Conservation (phyloP, 1,139 yeast species). For the Taphrina communis region DNA sequence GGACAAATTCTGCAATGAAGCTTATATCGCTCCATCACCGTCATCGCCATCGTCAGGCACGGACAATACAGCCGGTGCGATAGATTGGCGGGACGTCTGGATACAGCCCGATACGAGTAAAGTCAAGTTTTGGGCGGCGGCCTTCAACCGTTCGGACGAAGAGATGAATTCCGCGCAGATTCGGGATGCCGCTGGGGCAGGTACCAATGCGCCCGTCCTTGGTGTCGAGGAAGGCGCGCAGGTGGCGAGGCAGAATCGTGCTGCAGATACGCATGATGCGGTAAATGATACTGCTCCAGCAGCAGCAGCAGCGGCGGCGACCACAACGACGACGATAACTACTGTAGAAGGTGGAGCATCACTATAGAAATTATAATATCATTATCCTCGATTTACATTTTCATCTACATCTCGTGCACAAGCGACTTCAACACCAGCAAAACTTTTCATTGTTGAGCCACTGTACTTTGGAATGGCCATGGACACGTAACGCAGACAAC, state of each 20-base stretch:
- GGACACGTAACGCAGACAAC: conserved; percentile 6
- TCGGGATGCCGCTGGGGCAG: conserved; percentile 34
- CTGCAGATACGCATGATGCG: too few relatives aligned
- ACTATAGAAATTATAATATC: too few relatives aligned
- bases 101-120: conserved; percentile 70
- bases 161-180: conserved; percentile 65
- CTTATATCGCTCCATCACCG: conserved; percentile 51
- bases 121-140: conserved; percentile 85
- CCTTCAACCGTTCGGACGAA: conserved; percentile 75
- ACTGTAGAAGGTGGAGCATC: too few relatives aligned
- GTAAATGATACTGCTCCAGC: too few relatives aligned
- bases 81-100: conserved; percentile 56
- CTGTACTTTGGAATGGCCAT: background rate
- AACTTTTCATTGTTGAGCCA: conserved; percentile 25
- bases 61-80: conserved; percentile 45
- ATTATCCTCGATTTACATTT: too few relatives aligned
- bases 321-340: too few relatives aligned
- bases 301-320: too few relatives aligned
- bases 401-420: too few relatives aligned
- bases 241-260: background rate
- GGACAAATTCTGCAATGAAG: conserved; percentile 68
- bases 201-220: conserved; percentile 8
- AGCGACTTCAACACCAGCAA: conserved; percentile 15
- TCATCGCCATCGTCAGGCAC: background rate
- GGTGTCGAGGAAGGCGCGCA: conserved; percentile 17